Percentiles rank a stretch among this genome's conserved stretches.
These are phyloP conservation scores for Cryphonectria radicalis DNA, from an alignment of 2,329 filamentous ascomycete species.

Conservation along the genomic window DNA sequence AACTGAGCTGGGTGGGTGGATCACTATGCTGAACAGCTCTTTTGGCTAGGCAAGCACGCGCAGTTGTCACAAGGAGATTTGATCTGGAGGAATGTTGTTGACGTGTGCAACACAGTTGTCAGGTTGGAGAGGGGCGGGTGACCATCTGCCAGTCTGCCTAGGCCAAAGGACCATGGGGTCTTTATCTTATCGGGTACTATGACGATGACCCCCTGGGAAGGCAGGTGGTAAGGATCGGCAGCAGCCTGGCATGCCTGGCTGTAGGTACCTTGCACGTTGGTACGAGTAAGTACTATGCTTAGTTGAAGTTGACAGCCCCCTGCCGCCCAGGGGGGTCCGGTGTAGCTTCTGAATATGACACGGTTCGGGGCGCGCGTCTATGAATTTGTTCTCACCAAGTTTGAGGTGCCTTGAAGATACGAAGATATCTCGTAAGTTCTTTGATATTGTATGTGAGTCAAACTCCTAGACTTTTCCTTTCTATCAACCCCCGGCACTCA, in stretches of 20 bases:
- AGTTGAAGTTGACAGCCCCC: background rate
- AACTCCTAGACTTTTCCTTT: background rate
- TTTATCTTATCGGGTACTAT: constrained; percentile 12
- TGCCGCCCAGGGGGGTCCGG: background rate
- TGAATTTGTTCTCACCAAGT: background rate
- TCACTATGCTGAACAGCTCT: background rate
- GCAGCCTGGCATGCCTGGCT: background rate
- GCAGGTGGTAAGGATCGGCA: constrained; percentile 14
- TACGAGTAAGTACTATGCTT: background rate
- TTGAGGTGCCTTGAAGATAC: background rate
- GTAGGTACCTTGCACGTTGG: background rate
- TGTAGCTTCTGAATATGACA: constrained; percentile 3
- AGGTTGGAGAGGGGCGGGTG: constrained; percentile 8
- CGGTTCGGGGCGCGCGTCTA: constrained; percentile 1
- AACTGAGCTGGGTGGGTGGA: background rate
- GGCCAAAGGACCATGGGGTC: background rate
- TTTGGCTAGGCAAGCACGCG: constrained; percentile 5
- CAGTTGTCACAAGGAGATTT: constrained; percentile 7
- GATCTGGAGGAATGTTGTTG: background rate
- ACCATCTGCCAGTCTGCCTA: constrained; percentile 18
- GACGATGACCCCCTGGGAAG: constrained; percentile 3
- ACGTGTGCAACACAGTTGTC: constrained; percentile 2
- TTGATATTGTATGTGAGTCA: background rate
- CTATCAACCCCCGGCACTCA: background rate
- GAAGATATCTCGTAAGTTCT: background rate